phyloP scores from a whole-genome alignment of 352 stramenopile genomes.

The Pythium dissimile region DNA sequence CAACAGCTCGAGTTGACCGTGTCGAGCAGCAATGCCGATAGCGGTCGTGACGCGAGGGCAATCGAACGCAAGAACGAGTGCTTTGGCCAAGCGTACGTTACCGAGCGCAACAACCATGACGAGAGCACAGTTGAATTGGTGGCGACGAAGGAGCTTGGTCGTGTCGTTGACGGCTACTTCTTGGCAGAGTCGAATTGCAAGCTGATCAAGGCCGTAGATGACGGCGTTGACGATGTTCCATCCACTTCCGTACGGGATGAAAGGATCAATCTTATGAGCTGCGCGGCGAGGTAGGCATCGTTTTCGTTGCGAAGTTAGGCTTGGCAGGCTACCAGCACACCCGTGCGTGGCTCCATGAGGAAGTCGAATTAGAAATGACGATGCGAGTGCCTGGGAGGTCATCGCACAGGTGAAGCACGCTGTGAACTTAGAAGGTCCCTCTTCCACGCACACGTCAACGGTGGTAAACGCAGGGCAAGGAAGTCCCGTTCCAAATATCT shows the following conservation, averaged over 20 bases:
- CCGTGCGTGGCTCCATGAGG: neutral
- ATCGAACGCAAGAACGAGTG: neutral
- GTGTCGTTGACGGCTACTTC: neutral
- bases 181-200: neutral
- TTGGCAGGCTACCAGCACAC: neutral
- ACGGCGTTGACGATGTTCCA: neutral
- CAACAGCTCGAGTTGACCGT: neutral
- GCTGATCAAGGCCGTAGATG: neutral
- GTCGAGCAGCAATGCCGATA: neutral
- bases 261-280: neutral
- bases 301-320: neutral
- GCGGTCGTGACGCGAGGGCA: neutral
- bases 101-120: neutral
- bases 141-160: neutral
- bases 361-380: too few relatives aligned
- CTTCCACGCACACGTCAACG: too few relatives aligned
- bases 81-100: neutral
- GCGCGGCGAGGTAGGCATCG: neutral
- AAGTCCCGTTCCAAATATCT: too few relatives aligned
- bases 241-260: neutral
- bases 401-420: too few relatives aligned
- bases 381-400: too few relatives aligned
- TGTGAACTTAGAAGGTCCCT: too few relatives aligned
- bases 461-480: too few relatives aligned
- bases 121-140: neutral